These are phyloP conservation scores for Penicillium sp. DNA, from an alignment of 2,329 filamentous ascomycete species.

Conservation along the genomic window DNA sequence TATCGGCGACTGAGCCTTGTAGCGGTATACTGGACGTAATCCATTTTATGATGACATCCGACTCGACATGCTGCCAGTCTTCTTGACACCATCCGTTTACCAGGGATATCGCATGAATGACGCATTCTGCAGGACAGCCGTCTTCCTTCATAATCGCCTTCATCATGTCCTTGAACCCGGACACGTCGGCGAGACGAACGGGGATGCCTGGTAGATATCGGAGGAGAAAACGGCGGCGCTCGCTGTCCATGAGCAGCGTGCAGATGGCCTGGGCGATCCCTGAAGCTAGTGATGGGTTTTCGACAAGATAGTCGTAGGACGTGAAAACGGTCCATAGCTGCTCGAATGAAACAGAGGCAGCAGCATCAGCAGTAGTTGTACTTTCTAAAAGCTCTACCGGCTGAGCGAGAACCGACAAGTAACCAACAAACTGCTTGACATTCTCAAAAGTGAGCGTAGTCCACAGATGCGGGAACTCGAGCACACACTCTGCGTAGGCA, in stretches of 20 bases:
- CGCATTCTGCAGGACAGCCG: constrained; percentile 21
- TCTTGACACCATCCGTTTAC: constrained; percentile 21
- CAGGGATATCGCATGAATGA: constrained; percentile 32
- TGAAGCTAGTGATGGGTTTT: constrained; percentile 28
- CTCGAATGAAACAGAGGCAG: constrained; percentile 27
- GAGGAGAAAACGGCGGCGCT: constrained; percentile 23
- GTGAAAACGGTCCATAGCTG: constrained; percentile 36
- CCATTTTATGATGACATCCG: constrained; percentile 34
- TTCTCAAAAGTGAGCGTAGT: constrained; percentile 25
- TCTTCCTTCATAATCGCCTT: constrained; percentile 28
- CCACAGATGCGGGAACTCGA: constrained; percentile 30
- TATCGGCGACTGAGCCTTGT: constrained; percentile 27
- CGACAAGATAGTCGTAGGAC: constrained; percentile 38
- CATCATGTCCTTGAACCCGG: constrained; percentile 32
- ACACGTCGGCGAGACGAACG: constrained; percentile 33
- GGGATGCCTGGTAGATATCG: constrained; percentile 34
- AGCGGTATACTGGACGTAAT: constrained; percentile 32
- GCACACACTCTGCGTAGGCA: constrained; percentile 31
- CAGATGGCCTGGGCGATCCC: constrained; percentile 33
- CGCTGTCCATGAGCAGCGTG: constrained; percentile 20
- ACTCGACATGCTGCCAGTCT: constrained; percentile 18
- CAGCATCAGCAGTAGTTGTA: not conserved
- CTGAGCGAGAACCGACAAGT: constrained; percentile 27
- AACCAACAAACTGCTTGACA: constrained; percentile 30
- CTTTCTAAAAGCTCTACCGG: constrained; percentile 12